Conservation (phyloP, 768 basidiomycete species). For the Agaricus sinodeliciosus region DNA sequence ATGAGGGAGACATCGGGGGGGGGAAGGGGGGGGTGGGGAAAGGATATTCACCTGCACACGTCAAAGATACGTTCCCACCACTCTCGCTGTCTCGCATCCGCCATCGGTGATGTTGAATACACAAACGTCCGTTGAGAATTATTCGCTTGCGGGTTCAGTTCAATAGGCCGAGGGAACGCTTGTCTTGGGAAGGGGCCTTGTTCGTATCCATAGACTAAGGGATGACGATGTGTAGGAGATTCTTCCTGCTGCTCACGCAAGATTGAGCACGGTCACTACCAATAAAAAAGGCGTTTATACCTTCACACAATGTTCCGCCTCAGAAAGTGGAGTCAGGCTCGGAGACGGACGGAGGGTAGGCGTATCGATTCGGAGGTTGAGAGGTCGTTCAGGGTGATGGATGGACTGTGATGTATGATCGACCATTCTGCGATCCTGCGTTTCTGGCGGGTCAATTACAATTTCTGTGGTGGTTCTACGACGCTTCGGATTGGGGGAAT, state of each 20-base stretch:
- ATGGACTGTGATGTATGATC: slow-evolving; percentile 19
- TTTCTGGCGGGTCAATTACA: slow-evolving; percentile 26
- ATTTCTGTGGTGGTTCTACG: slow-evolving; percentile 30
- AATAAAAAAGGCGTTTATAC: slow-evolving; percentile 1
- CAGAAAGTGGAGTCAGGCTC: slow-evolving; percentile 1
- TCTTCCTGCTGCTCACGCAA: slow-evolving; percentile 8
- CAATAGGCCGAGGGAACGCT: slow-evolving; percentile 6
- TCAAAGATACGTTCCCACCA: slow-evolving; percentile 40
- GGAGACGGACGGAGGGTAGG: slow-evolving; percentile 9
- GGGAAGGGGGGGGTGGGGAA: neutral
- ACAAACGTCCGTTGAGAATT: slow-evolving; percentile 23
- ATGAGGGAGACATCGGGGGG: slow-evolving; percentile 1
- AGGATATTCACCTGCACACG: slow-evolving; percentile 26
- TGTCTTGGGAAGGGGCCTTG: neutral
- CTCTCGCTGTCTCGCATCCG: slow-evolving; percentile 27
- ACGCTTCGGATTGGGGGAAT: slow-evolving; percentile 46
- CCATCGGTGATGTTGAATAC: slow-evolving; percentile 24
- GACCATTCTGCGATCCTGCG: slow-evolving; percentile 28
- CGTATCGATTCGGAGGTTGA: slow-evolving; percentile 12
- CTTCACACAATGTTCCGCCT: slow-evolving; percentile 8
- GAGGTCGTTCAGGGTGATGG: slow-evolving; percentile 19
- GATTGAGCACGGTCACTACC: slow-evolving; percentile 1
- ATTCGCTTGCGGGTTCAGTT: slow-evolving; percentile 3
- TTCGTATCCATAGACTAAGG: slow-evolving; percentile 2
- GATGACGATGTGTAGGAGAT: slow-evolving; percentile 8